Evolutionary conservation across 257 asterid species (phyloP), one percentile per base, ranked within the genome.

Genomic region (Mentha longifolia): DNA sequence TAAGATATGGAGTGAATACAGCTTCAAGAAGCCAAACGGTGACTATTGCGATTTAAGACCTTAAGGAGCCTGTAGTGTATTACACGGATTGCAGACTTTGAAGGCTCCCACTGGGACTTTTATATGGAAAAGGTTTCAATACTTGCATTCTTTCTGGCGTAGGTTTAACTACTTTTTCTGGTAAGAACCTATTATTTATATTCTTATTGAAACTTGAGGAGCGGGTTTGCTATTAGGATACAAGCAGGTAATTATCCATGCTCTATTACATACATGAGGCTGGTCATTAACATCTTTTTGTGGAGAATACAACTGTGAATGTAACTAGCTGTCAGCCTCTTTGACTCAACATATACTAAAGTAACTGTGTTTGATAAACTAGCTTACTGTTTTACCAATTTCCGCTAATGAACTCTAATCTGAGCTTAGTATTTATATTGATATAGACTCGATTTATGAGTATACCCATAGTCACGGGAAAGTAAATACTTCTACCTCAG

Each of bases 71-170:
- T n/a, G n/a, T n/a, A n/a, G n/a, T n/a, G n/a, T n/a, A n/a, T n/a
- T n/a, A n/a, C n/a, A n/a, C n/a, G n/a, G n/a, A n/a, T n/a, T n/a
- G 68, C 31, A 58, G 47, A 41, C 41, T 46, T 39, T 61, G 47
- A 17, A 33, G 68, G 15, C 20, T 25, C 42, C 42, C 45, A n/a
- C 20, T 6, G 54, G 12, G 25, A 74, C 60, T 43, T 41, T 22
- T 16, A 65, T 54, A 31, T 41, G 49, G 43, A 73, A 49, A 45
- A 54, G 68, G 52, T 74, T 65, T 42, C 28, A 13, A 52, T 73
- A 56, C 64, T 25, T 47, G 66, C 16, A 54, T 55, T 50, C 50
- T 51, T 50, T 41, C 49, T 54, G 39, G 54, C 14, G 2, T 46
- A 7, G 8, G 8, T 5, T 35, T 35, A 35, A 35, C 39, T 35